Evolutionary conservation across 805 yeast species (phyloP), one percentile per base, ranked within the genome.

Genomic region (Candida maris): DNA sequence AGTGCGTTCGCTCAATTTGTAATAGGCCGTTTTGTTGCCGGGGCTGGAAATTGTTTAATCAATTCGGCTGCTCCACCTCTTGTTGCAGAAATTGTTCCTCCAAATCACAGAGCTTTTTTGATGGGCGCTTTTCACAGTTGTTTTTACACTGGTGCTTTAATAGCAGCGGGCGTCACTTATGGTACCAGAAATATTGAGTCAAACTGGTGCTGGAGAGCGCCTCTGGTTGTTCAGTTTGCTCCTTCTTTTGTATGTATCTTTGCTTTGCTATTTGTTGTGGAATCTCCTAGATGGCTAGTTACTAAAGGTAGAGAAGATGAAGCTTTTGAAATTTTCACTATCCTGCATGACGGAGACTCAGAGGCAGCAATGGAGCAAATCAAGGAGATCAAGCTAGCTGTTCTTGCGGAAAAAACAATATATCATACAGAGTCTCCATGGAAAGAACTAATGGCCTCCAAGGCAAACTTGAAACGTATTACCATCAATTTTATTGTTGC

Each of bases 161-260:
- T 68, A 31, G 70, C 72, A 4, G 63, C 73, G 15, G 66, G 70
- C 66, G 64, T 63, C 28, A 62, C 72, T 3, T 68, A 57, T 38
- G 72, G 71, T 35, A 62, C 70, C 13, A 57, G 65, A 41, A 42
- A 51, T 21, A 42, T 61, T 25, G 19, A 35, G 12, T 73, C 77
- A 17, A 56, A 57, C 29, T 65, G 67, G 62, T 56, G 66, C 25
- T 74, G 80, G 79, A 69, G 74, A 56, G 60, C 72, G 38, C 79
- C 80, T 19, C 61, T 74, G 6, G 62, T 62, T 39, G 39, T 73
- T 20, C 80, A 75, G 56, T 24, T 26, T 14, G 19, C 27, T 13
- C 44, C 44, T 13, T 18, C 41, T 5, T 4, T 33, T 17, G n/a
- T 41, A 6, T 30, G 36, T 26, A 19, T 41, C 6, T 4, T 31